A percentile compares a stretch with the other conserved stretches of the same genome.
These are phyloP conservation scores for Prunus salicina DNA, from an alignment of 306 rosid genomes.

Conservation along the genomic window DNA sequence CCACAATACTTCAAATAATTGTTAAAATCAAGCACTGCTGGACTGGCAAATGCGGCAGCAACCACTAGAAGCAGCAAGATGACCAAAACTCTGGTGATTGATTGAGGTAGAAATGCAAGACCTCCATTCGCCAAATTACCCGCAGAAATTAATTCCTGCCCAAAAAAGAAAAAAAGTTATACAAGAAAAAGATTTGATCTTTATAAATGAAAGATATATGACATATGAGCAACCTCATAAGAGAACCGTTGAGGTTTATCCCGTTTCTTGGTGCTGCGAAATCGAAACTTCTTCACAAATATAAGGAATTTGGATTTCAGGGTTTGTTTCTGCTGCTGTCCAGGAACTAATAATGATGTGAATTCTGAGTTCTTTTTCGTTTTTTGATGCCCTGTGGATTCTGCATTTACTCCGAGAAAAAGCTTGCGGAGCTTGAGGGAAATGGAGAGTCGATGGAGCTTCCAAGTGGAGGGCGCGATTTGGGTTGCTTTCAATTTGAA, in stretches of 20 bases:
- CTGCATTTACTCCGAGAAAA: conserved; percentile 31
- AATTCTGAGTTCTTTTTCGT: background rate
- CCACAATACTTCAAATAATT: conserved; percentile 12
- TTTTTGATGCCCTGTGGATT: conserved; percentile 9
- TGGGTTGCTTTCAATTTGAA: conserved; percentile 38
- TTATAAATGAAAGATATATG: background rate
- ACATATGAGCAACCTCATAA: conserved; percentile 1
- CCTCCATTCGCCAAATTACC: conserved; percentile 25
- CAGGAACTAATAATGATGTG: background rate
- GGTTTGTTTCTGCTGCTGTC: conserved; percentile 3
- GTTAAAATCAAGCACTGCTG: conserved; percentile 10
- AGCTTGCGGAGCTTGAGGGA: conserved; percentile 43
- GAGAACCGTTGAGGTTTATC: background rate
- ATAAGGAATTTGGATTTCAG: conserved; percentile 27
- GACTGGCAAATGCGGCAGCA: conserved; percentile 11
- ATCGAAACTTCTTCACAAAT: conserved; percentile 26
- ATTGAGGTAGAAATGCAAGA: conserved; percentile 15
- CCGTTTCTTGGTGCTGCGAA: background rate
- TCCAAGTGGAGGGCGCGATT: conserved; percentile 22
- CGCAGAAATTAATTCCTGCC: conserved; percentile 27
- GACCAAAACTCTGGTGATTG: background rate
- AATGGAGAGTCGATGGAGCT: conserved; percentile 36
- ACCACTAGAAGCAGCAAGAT: conserved; percentile 6
- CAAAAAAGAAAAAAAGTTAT: background rate
- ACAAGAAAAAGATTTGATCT: background rate